A percentile compares a stretch with the other conserved stretches of the same genome.
Conservation (phyloP, 2,329 filamentous ascomycete species). For the Hansfordia pulvinata region DNA sequence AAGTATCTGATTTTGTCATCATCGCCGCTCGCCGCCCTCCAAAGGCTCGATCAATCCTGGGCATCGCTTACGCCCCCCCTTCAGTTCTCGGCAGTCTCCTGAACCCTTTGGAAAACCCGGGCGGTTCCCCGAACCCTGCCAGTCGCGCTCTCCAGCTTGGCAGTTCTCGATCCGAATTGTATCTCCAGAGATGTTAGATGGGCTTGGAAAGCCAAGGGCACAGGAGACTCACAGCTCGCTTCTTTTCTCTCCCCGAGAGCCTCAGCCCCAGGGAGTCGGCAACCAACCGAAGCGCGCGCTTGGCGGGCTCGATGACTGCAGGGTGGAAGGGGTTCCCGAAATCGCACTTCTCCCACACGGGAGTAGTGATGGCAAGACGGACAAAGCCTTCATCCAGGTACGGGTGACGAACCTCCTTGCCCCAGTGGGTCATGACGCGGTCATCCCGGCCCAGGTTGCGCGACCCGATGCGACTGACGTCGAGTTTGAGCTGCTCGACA, state of each 20-base stretch:
- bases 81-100: too few species aligned
- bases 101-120: slow-evolving; percentile 26
- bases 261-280: slow-evolving; percentile 62
- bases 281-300: slow-evolving; percentile 66
- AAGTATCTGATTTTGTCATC: slow-evolving; percentile 67
- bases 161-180: slow-evolving; percentile 70
- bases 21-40: slow-evolving; percentile 27
- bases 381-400: slow-evolving; percentile 82
- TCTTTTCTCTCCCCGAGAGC: slow-evolving; percentile 71
- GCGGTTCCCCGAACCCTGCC: slow-evolving; percentile 57
- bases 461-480: slow-evolving; percentile 75
- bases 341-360: slow-evolving; percentile 79
- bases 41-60: not conserved
- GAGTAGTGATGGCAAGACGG: slow-evolving; percentile 60
- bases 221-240: slow-evolving; percentile 56
- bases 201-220: slow-evolving; percentile 1
- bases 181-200: slow-evolving; percentile 34
- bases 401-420: slow-evolving; percentile 78
- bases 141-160: slow-evolving; percentile 57
- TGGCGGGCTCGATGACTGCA: slow-evolving; percentile 55
- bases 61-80: too few species aligned
- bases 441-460: slow-evolving; percentile 94
- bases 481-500: slow-evolving; percentile 71
- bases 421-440: slow-evolving; percentile 79
- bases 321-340: slow-evolving; percentile 43